Evolutionary conservation across 2,329 filamentous ascomycete genomes (phyloP), one percentile per base, ranked within the genome.

Genomic region (Diaporthe sp.): DNA sequence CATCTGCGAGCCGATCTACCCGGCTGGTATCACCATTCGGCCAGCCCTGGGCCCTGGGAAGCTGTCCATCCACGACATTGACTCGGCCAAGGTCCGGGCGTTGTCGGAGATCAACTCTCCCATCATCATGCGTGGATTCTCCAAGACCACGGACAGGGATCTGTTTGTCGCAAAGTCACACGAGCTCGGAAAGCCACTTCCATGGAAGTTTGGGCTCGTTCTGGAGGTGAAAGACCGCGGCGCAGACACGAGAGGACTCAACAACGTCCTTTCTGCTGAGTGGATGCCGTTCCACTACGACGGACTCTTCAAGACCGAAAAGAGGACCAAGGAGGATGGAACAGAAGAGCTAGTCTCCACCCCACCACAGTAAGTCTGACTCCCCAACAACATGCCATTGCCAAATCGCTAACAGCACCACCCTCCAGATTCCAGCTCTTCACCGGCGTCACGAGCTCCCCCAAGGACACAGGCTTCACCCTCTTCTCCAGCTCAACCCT

Each of bases 261-360:
- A 90, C 77, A 90, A 90, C 55, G 88, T 90, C 3, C 83, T 89
- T 2, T 89, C 87, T 0, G 84, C 85, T 2, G 88, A 90, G 75
- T 86, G 87, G 76, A 90, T 91, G 88, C 89, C 90, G 0, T 89
- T 90, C 80, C 89, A 91, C 77, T 91, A 86, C 51, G 89, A 91
- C 68, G 90, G 89, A 0, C 81, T 90, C 39, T 91, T 90, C 83
- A 90, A 90, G 78, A 87, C 88, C 0, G 83, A 84, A 13, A 87
- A 87, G 71, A 79, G 84, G 28, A 80, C 74, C 0, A 74, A 71
- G 2, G 82, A 83, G 2, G 80, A 84, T 1, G 87, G 86, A 0
- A 83, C 84, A 8, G 84, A 84, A n/a, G 81, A 82, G n/a, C 77
- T 83, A 0, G 80, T 87, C 2, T 84, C 88, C 0, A 83, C 79